These are phyloP conservation scores for Pseudogymnoascus verrucosus DNA, from an alignment of 2,329 filamentous ascomycete species.

Conservation along the genomic window DNA sequence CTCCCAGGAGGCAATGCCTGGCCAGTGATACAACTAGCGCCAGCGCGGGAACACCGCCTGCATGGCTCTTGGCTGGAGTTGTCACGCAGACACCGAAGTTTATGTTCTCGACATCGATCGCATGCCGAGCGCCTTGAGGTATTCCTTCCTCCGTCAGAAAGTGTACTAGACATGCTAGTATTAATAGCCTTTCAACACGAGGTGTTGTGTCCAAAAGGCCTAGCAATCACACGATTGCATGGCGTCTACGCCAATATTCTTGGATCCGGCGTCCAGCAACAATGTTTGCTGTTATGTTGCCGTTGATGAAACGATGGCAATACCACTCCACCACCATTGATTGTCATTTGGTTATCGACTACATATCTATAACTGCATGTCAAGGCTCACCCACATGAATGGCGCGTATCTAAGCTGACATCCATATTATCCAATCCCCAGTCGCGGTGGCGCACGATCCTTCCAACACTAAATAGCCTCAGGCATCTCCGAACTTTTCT, in stretches of 20 bases:
- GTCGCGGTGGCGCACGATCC: not conserved
- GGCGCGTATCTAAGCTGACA: not conserved
- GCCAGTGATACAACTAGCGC: not conserved
- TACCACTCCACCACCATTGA: not conserved
- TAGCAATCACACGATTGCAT: not conserved
- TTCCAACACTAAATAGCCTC: not conserved
- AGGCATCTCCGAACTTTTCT: constrained; percentile 2
- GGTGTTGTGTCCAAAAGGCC: not conserved
- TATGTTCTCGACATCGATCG: constrained; percentile 5
- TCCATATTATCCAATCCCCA: not conserved
- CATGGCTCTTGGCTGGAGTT: not conserved
- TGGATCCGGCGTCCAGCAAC: not conserved
- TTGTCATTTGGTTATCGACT: not conserved
- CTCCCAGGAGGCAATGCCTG: not conserved
- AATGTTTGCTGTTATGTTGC: not conserved
- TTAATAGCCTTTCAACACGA: not conserved
- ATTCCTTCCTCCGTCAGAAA: not conserved
- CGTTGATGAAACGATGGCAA: not conserved
- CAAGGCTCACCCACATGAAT: not conserved
- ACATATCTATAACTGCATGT: not conserved
- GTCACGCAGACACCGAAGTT: not conserved
- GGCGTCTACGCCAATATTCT: not conserved
- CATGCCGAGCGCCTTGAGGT: not conserved
- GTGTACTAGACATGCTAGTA: not conserved
- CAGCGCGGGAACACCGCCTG: not conserved